Evolutionary conservation across 202 grass and related monocot genomes (phyloP), one percentile per base, ranked within the genome.

Genomic region (Digitaria exilis): DNA sequence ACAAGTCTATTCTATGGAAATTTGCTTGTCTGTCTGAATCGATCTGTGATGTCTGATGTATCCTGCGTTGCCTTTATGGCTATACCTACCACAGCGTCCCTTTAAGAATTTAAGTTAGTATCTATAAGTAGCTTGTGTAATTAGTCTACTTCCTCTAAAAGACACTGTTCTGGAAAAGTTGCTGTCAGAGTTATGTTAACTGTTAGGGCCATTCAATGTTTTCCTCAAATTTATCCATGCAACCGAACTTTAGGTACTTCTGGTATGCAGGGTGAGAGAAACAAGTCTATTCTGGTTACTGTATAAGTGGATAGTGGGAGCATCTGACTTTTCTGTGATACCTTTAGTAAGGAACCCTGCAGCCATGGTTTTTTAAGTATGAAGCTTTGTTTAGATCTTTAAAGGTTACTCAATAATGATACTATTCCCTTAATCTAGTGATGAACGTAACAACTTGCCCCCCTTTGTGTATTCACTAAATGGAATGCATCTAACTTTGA

Each of bases 331-430:
- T 78, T 84, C 21, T 49, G 9, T 74, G 59, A 39, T 44, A 49
- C 61, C 39, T 88, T 80, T 42, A 9, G 17, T 80, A 61, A n/a
- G 19, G 68, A 80, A 60, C 50, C 50, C 19, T 75, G 22, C 18
- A 65, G 16, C 32, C 37, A 79, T 8, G 51, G 19, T 70, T 80
- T 79, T 43, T 76, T 68, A 67, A 66, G 17, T 44, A 54, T 13
- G 21, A 46, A 84, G 9, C 44, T 45, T 2, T 62, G 10, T 66
- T 61, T 84, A 54, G 46, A 46, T 75, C 49, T 61, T 75, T 44
- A 75, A 52, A 57, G 21, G 19, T 25, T 22, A 71, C 24, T 3
- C 24, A 15, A 4, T 50, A 44, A 28, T 69, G 30, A 37, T 4
- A 41, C 0, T 26, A 6, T 73, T 42, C 50, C 46, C 10, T 7